Conservation (phyloP, 108 stramenopile genomes). For the Nitzschia sp. region DNA sequence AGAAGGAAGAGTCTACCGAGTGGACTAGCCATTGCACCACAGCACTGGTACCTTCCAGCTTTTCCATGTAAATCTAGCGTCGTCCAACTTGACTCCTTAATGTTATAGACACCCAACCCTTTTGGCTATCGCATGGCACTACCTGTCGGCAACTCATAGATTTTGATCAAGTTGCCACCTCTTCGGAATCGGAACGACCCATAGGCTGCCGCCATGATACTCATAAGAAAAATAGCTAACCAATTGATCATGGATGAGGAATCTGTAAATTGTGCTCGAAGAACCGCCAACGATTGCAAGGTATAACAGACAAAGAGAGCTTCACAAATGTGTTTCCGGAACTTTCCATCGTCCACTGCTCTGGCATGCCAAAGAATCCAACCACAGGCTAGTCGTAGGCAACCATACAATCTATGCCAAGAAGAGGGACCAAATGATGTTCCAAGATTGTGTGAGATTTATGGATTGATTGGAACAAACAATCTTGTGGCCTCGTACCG, state of each 20-base stretch:
- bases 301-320: conserved; percentile 75
- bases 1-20: conserved; percentile 51
- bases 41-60: background rate
- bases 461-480: background rate
- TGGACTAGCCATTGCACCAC: conserved; percentile 8
- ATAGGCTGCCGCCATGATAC: conserved; percentile 55
- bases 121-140: conserved; percentile 39
- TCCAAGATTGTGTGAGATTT: background rate
- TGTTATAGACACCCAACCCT: background rate
- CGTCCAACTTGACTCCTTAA: too few relatives aligned
- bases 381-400: conserved; percentile 75
- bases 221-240: conserved; percentile 68
- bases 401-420: conserved; percentile 64
- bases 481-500: conserved; percentile 4
- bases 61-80: too few relatives aligned
- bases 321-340: conserved; percentile 81
- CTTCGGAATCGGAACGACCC: conserved; percentile 75
- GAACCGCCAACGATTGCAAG: conserved; percentile 70
- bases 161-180: conserved; percentile 78
- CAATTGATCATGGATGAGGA: conserved; percentile 60
- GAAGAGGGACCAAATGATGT: background rate
- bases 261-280: conserved; percentile 81
- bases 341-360: conserved; percentile 77
- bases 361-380: conserved; percentile 80
- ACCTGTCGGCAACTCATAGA: conserved; percentile 76